These are phyloP conservation scores for Leccinum disarticulatum DNA, from an alignment of 768 basidiomycete genomes.

Conservation along the genomic window DNA sequence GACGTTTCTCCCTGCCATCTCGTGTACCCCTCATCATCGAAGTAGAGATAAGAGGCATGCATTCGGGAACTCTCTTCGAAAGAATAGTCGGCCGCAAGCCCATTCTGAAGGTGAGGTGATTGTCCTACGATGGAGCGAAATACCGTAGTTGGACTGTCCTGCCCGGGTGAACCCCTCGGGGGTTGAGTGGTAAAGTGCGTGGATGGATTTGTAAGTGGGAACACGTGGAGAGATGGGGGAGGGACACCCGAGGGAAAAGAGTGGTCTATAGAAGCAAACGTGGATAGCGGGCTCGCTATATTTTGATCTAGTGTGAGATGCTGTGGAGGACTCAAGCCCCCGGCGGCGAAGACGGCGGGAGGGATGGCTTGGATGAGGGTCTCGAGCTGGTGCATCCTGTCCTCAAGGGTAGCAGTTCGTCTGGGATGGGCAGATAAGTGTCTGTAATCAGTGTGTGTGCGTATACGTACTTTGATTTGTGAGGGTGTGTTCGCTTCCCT, in stretches of 20 bases:
- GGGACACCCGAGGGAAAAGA: slow-evolving; percentile 58
- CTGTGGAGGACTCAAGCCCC: slow-evolving; percentile 39
- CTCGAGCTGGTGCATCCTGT: slow-evolving; percentile 86
- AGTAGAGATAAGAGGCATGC: slow-evolving; percentile 79
- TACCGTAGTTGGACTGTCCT: slow-evolving; percentile 44
- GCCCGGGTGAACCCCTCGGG: slow-evolving; percentile 42
- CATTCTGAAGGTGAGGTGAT: slow-evolving; percentile 29
- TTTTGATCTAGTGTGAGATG: slow-evolving; percentile 36
- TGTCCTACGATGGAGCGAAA: slow-evolving; percentile 43
- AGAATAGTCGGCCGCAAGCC: slow-evolving; percentile 40
- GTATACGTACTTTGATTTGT: slow-evolving; percentile 77
- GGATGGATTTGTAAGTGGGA: slow-evolving; percentile 79
- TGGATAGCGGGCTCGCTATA: slow-evolving; percentile 33
- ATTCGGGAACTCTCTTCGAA: slow-evolving; percentile 62
- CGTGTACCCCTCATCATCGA: slow-evolving; percentile 85
- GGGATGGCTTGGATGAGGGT: slow-evolving; percentile 84
- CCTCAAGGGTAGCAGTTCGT: slow-evolving; percentile 80
- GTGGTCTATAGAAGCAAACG: slow-evolving; percentile 42
- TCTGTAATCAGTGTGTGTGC: slow-evolving; percentile 1
- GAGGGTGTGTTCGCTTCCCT: slow-evolving; percentile 80
- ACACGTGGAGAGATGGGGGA: slow-evolving; percentile 75
- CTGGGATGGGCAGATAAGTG: slow-evolving; percentile 35
- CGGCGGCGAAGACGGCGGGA: slow-evolving; percentile 71
- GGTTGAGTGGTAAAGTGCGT: slow-evolving; percentile 64
- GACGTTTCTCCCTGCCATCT: slow-evolving; percentile 94